These are phyloP conservation scores for Sesbania bispinosa DNA, from an alignment of 306 rosid species.

Conservation along the genomic window DNA sequence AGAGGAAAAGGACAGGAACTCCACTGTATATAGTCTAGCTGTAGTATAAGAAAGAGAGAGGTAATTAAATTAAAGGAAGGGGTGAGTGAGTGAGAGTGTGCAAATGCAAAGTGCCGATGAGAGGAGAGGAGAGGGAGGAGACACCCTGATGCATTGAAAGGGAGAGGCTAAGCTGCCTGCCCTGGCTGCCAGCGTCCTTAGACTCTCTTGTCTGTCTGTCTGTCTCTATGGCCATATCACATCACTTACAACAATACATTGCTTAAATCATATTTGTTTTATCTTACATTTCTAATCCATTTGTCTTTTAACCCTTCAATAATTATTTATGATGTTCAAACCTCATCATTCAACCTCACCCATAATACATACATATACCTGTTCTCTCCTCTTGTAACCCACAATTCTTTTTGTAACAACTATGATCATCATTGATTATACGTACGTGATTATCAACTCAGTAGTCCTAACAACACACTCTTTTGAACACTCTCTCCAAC, in stretches of 20 bases:
- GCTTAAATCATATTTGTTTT: slow-evolving; percentile 2
- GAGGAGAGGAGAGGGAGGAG: too few relatives aligned
- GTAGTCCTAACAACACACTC: too few relatives aligned
- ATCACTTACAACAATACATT: background rate
- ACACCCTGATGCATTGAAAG: background rate
- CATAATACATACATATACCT: too few relatives aligned
- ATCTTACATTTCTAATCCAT: background rate
- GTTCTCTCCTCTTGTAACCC: too few relatives aligned
- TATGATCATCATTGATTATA: too few relatives aligned
- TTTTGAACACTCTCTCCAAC: too few relatives aligned
- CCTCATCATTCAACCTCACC: slow-evolving; percentile 19
- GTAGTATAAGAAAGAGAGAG: background rate
- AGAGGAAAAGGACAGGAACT: slow-evolving; percentile 10
- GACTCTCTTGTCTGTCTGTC: slow-evolving; percentile 22
- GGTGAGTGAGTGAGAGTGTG: background rate
- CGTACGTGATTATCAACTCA: background rate
- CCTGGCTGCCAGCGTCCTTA: slow-evolving; percentile 10
- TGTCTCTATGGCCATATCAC: background rate
- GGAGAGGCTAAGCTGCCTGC: background rate
- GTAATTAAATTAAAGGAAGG: too few relatives aligned
- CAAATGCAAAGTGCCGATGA: background rate
- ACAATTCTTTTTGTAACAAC: too few relatives aligned
- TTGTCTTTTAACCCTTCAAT: slow-evolving; percentile 19
- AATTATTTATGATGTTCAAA: slow-evolving; percentile 21
- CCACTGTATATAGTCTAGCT: too few relatives aligned